A percentile compares a stretch with the other conserved stretches of the same genome.
Conservation (phyloP, 441 rosid species). For the Populus hybrid region DNA sequence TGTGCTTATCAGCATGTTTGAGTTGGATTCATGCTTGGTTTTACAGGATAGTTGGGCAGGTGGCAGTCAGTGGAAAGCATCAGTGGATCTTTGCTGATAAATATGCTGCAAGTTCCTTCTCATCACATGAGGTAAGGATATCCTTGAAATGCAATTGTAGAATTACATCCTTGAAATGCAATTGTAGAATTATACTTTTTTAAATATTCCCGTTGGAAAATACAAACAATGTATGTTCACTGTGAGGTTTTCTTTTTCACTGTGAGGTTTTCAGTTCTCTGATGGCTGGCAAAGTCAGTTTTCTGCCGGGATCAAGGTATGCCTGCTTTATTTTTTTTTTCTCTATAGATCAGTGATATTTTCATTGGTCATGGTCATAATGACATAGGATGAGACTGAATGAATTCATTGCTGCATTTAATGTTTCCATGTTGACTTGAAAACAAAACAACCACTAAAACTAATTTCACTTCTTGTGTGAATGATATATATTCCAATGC, state of each 20-base stretch:
- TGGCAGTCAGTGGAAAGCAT: constrained; percentile 75
- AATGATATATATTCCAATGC: not conserved
- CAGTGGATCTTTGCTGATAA: constrained; percentile 69
- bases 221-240: not conserved
- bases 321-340: constrained; percentile 15
- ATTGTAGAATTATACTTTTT: not conserved
- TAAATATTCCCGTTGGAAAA: not conserved
- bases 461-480: not conserved
- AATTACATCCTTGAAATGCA: not conserved
- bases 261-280: constrained; percentile 46
- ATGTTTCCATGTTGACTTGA: not conserved
- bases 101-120: constrained; percentile 36
- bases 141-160: constrained; percentile 12
- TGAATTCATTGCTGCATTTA: not conserved
- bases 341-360: not conserved
- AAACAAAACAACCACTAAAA: not conserved
- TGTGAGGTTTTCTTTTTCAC: not conserved
- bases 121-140: constrained; percentile 57
- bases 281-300: constrained; percentile 83
- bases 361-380: not conserved
- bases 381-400: not conserved
- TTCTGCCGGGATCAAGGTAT: constrained; percentile 80
- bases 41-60: constrained; percentile 81
- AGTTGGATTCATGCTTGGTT: constrained; percentile 25
- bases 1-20: not conserved